Evolutionary conservation across 75 land plant species (phyloP), one percentile per base, ranked within the genome.

Genomic region (Ceratopteris richardii): DNA sequence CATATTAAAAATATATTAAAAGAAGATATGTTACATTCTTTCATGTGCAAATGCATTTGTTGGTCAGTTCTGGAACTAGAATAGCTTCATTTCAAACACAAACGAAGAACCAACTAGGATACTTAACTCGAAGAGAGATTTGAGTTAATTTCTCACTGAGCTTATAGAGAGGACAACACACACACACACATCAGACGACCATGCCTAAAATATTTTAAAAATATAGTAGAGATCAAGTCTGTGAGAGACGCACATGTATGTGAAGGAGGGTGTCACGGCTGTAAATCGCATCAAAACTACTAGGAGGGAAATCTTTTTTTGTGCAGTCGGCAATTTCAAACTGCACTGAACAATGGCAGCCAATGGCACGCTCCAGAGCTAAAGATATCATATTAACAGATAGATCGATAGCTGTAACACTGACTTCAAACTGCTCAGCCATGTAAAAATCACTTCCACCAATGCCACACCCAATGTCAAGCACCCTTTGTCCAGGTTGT

Each of bases 391-490:
- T 95, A 60, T 95, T 95, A 18, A 95, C 60, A 24, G 99, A 95
- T 21, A 95, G 89, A 64, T 95, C 99, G 50, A 95, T 76, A 12
- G 84, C 99, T 13, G 78, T 64, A 50, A 95, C 92, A 58, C 84
- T 70, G n/a, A 79, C 93, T 65, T 87, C 88, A 78, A 73, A 91
- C 29, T 77, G 74, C 44, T 95, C 97, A 46, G 99, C 92, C 99
- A 95, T 95, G 56, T 95, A 95, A 65, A 95, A 95, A 65, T 90
- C 99, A 39, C 99, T 97, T 54, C 99, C 99, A 2, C 99, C 99
- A 31, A 95, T 95, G 22, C 99, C 99, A 74, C 99, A 95, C 17
- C 99, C 99, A 43, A 95, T 97, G 64, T 95, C 99, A 19, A 95
- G 82, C 21, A 90, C 99, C 29, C 74, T 92, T 48, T 95, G 80